Evolutionary conservation across 2,329 filamentous ascomycete species (phyloP).

Genomic region (Alternaria sp.): DNA sequence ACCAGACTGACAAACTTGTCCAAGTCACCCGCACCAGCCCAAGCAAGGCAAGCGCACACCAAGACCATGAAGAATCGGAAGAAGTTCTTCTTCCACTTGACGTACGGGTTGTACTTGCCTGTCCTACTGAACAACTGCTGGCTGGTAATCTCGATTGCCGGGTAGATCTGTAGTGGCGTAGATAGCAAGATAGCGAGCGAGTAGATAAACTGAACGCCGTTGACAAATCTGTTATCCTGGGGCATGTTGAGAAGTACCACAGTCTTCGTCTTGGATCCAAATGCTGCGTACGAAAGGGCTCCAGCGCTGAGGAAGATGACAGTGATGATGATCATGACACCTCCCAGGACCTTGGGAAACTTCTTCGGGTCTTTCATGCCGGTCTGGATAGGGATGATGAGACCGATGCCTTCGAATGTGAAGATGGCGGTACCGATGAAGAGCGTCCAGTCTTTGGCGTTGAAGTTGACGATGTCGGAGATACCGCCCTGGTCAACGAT

Average conservation of each 20-base stretch:
- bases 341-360: conserved; percentile 85
- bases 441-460: conserved; percentile 89
- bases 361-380: conserved; percentile 92
- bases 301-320: conserved; percentile 90
- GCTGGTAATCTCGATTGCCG: conserved; percentile 94
- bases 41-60: conserved; percentile 85
- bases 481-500: conserved; percentile 75
- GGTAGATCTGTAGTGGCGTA: conserved; percentile 95
- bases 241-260: conserved; percentile 96
- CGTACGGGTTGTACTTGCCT: conserved; percentile 96
- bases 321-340: conserved; percentile 95
- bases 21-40: conserved; percentile 88
- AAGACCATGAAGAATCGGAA: conserved; percentile 94
- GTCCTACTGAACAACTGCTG: conserved; percentile 92
- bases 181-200: conserved; percentile 96
- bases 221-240: conserved; percentile 94
- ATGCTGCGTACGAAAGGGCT: conserved; percentile 92
- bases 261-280: conserved; percentile 92
- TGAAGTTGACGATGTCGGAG: conserved; percentile 89
- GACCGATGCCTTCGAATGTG: conserved; percentile 95
- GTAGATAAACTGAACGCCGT: conserved; percentile 94
- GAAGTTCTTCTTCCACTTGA: conserved; percentile 99
- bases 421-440: conserved; percentile 99
- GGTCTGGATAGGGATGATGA: conserved; percentile 97
- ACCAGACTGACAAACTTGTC: conserved; percentile 98